These are phyloP conservation scores for Caryopteris hybrid DNA, from an alignment of 305 asterid genomes.

Conservation along the genomic window DNA sequence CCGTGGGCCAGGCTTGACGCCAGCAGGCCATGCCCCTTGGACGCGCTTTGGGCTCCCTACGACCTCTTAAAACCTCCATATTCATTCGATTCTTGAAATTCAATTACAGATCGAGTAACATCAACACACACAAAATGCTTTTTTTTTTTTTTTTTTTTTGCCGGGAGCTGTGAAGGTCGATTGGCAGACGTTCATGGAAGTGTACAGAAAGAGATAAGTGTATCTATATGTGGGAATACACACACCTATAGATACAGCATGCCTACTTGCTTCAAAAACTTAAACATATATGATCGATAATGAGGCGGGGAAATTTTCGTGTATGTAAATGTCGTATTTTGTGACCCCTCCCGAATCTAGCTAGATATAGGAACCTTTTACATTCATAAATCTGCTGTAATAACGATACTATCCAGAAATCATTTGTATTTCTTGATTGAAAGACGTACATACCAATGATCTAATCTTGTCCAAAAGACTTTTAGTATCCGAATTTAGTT, in stretches of 20 bases:
- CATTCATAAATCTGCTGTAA: not conserved
- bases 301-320: not conserved
- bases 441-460: too few relatives aligned
- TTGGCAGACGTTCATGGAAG: not conserved
- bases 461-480: too few relatives aligned
- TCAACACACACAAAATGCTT: too few relatives aligned
- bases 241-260: conserved; percentile 4
- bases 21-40: conserved; percentile 75
- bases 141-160: not conserved
- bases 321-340: not conserved
- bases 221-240: not conserved
- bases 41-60: conserved; percentile 95
- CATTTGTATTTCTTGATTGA: too few relatives aligned
- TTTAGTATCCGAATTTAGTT: too few relatives aligned
- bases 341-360: not conserved
- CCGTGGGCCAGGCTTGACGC: conserved; percentile 94
- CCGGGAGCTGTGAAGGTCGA: not conserved
- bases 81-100: conserved; percentile 61
- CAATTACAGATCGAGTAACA: not conserved
- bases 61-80: conserved; percentile 75
- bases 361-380: not conserved
- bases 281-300: not conserved
- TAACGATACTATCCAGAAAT: not conserved
- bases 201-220: conserved; percentile 2
- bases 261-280: too few relatives aligned